Conservation (phyloP, 192 early-diverging fungal genomes). For the Backusella mclennaniae region DNA sequence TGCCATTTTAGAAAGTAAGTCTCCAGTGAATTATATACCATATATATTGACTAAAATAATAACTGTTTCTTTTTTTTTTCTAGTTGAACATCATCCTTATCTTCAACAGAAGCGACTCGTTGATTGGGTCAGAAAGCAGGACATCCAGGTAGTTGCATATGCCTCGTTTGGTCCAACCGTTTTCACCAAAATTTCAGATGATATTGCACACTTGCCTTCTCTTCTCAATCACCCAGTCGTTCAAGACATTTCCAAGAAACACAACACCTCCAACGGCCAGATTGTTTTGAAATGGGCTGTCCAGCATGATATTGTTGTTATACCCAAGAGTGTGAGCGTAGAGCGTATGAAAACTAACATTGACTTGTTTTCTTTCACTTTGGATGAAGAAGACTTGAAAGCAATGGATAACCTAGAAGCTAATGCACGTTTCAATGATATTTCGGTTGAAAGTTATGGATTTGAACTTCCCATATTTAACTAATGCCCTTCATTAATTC, state of each 20-base stretch:
- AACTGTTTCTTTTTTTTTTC: too few relatives aligned
- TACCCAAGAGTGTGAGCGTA: slow-evolving; percentile 64
- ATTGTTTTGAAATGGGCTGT: slow-evolving; percentile 60
- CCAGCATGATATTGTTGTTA: slow-evolving; percentile 58
- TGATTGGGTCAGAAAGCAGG: slow-evolving; percentile 53
- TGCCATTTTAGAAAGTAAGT: slow-evolving; percentile 55
- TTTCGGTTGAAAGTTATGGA: slow-evolving; percentile 32
- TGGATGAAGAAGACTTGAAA: slow-evolving; percentile 47
- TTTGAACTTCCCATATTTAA: slow-evolving; percentile 43
- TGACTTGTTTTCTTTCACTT: slow-evolving; percentile 44
- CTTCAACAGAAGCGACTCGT: slow-evolving; percentile 62
- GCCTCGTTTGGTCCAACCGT: slow-evolving; percentile 59
- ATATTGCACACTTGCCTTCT: slow-evolving; percentile 34
- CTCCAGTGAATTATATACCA: background rate
- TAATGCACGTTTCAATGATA: slow-evolving; percentile 46
- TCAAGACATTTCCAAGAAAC: slow-evolving; percentile 47
- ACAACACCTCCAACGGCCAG: slow-evolving; percentile 57
- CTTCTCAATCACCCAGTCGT: slow-evolving; percentile 49
- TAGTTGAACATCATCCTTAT: slow-evolving; percentile 72
- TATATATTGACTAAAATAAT: background rate
- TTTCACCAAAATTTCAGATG: background rate
- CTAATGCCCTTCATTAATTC: slow-evolving; percentile 17
- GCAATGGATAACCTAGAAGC: slow-evolving; percentile 43
- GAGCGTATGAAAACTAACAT: slow-evolving; percentile 56
- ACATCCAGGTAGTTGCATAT: slow-evolving; percentile 68